Evolutionary conservation across 2,329 filamentous ascomycete genomes (phyloP).

Genomic region (Apiospora sp.): DNA sequence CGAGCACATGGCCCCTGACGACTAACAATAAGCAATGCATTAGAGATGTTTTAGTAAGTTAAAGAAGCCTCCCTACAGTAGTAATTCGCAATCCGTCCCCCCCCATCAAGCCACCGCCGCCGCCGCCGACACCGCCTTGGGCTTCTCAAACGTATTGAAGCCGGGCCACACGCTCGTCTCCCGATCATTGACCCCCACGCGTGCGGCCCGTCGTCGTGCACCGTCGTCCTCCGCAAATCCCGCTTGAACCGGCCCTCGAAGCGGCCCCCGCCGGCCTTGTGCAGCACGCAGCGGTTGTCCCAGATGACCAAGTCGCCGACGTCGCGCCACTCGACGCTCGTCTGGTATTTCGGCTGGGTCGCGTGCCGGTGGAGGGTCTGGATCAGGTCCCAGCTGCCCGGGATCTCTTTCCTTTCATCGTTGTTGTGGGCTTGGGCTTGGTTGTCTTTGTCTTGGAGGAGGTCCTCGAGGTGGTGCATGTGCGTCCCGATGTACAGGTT

Average conservation of each 20-base stretch:
- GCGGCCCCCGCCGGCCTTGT: slow-evolving; percentile 25
- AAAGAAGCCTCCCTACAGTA: neutral
- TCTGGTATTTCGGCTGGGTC: slow-evolving; percentile 27
- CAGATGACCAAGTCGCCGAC: slow-evolving; percentile 32
- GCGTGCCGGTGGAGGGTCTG: slow-evolving; percentile 26
- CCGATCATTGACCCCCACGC: slow-evolving; percentile 22
- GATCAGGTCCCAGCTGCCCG: slow-evolving; percentile 38
- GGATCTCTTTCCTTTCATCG: too few species aligned
- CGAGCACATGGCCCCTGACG: too few species aligned
- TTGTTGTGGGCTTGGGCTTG: too few species aligned
- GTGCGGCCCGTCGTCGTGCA: slow-evolving; percentile 19
- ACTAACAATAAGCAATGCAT: too few species aligned
- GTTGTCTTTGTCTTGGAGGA: too few species aligned
- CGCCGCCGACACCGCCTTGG: neutral
- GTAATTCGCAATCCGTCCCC: too few species aligned
- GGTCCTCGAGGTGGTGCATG: slow-evolving; percentile 51
- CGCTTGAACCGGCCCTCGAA: slow-evolving; percentile 12
- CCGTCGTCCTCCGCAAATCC: slow-evolving; percentile 21
- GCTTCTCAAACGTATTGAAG: neutral
- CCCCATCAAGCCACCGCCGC: neutral
- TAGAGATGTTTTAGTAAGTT: neutral
- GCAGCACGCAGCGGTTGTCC: slow-evolving; percentile 33
- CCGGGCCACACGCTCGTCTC: neutral
- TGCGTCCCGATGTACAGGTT: slow-evolving; percentile 55
- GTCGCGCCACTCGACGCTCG: slow-evolving; percentile 30